phyloP scores from a whole-genome alignment of 2,329 filamentous ascomycete genomes.

The Botrytis pseudocinerea region DNA sequence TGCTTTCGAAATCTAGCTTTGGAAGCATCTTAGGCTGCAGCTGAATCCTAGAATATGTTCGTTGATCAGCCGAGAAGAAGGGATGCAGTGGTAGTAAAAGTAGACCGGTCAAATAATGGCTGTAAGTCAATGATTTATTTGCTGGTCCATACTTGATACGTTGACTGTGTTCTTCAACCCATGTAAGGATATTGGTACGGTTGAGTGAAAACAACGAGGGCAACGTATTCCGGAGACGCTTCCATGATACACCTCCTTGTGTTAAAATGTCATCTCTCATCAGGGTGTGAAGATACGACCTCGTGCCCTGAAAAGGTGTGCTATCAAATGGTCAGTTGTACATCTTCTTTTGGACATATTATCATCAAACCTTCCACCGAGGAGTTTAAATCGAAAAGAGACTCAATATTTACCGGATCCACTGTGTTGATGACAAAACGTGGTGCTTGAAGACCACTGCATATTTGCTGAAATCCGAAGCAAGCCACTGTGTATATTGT shows the following conservation, averaged over 20 bases:
- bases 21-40: conserved; percentile 30
- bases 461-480: neutral
- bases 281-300: neutral
- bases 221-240: neutral
- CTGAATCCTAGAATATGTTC: conserved; percentile 54
- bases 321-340: neutral
- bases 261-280: neutral
- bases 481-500: neutral
- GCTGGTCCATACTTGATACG: neutral
- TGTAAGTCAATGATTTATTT: conserved; percentile 40
- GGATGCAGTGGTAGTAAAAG: conserved; percentile 46
- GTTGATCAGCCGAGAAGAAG: conserved; percentile 47
- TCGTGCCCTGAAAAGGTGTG: neutral
- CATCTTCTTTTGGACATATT: neutral
- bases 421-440: neutral
- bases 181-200: neutral
- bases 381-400: neutral
- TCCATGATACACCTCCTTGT: neutral
- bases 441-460: neutral
- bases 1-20: conserved; percentile 38
- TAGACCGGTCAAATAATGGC: conserved; percentile 50
- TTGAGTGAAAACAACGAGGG: neutral
- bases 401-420: neutral
- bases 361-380: neutral
- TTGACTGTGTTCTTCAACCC: neutral